phyloP scores from a whole-genome alignment of 2,329 filamentous ascomycete species.

The Fusarium buharicum region DNA sequence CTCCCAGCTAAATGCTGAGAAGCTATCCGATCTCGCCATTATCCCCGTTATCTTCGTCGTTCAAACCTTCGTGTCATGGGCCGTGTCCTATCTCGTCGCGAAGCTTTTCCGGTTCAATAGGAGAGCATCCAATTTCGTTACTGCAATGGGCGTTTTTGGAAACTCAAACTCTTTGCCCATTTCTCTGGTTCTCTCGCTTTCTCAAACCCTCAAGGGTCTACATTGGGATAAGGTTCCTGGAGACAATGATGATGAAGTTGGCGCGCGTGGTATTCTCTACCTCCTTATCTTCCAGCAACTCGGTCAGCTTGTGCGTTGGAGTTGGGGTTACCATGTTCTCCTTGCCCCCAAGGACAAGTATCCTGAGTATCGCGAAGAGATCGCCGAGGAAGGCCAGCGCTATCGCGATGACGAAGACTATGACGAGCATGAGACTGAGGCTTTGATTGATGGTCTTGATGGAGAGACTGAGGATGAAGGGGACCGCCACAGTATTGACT shows the following conservation, averaged over 20 bases:
- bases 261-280: conserved; percentile 92
- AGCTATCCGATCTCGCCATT: conserved; percentile 87
- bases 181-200: conserved; percentile 92
- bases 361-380: conserved; percentile 68
- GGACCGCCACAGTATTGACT: conserved; percentile 54
- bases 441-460: conserved; percentile 55
- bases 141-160: conserved; percentile 96
- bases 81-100: conserved; percentile 76
- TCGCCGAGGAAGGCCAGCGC: conserved; percentile 69
- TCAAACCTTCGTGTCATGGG: conserved; percentile 87
- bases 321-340: conserved; percentile 95
- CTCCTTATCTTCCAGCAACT: conserved; percentile 97
- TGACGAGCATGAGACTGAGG: conserved; percentile 57
- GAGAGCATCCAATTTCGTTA: conserved; percentile 91
- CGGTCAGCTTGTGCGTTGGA: conserved; percentile 95
- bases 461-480: conserved; percentile 54
- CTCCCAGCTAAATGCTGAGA: conserved; percentile 90
- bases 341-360: conserved; percentile 85
- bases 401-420: conserved; percentile 58
- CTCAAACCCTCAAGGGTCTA: conserved; percentile 88
- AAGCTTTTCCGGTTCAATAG: conserved; percentile 83
- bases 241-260: conserved; percentile 96
- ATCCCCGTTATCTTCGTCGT: conserved; percentile 95
- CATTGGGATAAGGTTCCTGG: conserved; percentile 93
- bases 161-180: conserved; percentile 99